Conservation (phyloP, 306 rosid genomes). For the Albizia julibrissin region DNA sequence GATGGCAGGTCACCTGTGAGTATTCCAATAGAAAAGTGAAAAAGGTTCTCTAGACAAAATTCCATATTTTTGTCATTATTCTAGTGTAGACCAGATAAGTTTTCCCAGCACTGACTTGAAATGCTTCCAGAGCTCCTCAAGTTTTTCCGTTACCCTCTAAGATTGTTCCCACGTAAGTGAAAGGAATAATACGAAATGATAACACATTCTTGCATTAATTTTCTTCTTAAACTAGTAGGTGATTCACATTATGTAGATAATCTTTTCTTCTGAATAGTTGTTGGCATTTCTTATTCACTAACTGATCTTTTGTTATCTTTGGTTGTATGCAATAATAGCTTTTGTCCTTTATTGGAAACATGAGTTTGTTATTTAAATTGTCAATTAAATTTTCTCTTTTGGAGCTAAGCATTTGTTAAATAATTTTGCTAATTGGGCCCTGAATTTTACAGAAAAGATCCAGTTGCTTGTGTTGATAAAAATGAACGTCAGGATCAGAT, state of each 20-base stretch:
- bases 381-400: constrained; percentile 19
- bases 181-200: not conserved
- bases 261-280: constrained; percentile 20
- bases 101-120: not conserved
- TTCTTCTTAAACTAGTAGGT: not conserved
- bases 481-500: constrained; percentile 28
- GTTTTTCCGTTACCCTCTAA: not conserved
- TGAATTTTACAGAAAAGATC: constrained; percentile 37
- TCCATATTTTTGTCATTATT: not conserved
- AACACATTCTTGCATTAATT: constrained; percentile 24
- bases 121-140: not conserved
- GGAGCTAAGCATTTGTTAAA: constrained; percentile 15
- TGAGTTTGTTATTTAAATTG: constrained; percentile 12
- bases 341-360: constrained; percentile 13
- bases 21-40: not conserved
- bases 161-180: not conserved
- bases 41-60: not conserved
- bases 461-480: constrained; percentile 30
- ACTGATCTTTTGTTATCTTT: not conserved
- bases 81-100: not conserved
- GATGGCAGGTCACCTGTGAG: not conserved
- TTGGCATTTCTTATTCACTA: constrained; percentile 25
- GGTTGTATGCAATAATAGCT: constrained; percentile 14
- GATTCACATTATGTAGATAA: constrained; percentile 20
- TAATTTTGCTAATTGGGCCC: constrained; percentile 29